These are phyloP conservation scores for Trametes sanguinea DNA, from an alignment of 768 basidiomycete species.

Conservation along the genomic window DNA sequence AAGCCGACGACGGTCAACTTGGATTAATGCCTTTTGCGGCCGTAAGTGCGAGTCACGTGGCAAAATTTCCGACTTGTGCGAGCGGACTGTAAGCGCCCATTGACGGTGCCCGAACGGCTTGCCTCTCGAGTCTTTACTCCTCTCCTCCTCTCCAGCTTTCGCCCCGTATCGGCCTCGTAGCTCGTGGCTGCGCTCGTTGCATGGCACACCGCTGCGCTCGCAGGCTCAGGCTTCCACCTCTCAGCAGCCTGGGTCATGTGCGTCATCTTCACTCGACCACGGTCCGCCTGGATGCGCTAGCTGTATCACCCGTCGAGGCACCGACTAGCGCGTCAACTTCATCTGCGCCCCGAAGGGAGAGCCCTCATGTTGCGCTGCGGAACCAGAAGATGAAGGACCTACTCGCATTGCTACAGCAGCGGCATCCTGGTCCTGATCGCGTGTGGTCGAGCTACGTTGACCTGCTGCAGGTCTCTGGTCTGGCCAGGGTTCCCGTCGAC, in stretches of 20 bases:
- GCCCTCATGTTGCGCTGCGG: slow-evolving; percentile 2
- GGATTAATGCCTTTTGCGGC: background rate
- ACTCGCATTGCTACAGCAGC: background rate
- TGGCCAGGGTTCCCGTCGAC: slow-evolving; percentile 57
- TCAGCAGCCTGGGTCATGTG: slow-evolving; percentile 5
- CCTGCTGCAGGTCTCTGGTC: slow-evolving; percentile 50
- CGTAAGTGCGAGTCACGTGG: slow-evolving; percentile 10
- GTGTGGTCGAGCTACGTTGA: slow-evolving; percentile 68
- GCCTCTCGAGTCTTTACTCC: background rate
- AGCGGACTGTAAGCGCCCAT: slow-evolving; percentile 4
- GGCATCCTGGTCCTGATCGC: slow-evolving; percentile 8
- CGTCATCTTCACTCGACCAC: slow-evolving; percentile 14
- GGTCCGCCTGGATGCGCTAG: slow-evolving; percentile 10
- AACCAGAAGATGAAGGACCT: slow-evolving; percentile 6
- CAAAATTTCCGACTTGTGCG: slow-evolving; percentile 13
- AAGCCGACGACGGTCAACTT: background rate
- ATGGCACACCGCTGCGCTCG: slow-evolving; percentile 23
- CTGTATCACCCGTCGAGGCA: slow-evolving; percentile 1
- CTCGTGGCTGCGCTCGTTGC: slow-evolving; percentile 2
- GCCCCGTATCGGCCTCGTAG: background rate
- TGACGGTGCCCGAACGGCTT: slow-evolving; percentile 2
- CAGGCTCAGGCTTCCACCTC: slow-evolving; percentile 18
- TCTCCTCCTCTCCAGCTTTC: background rate
- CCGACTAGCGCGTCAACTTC: slow-evolving; percentile 10
- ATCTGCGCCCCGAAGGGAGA: background rate